phyloP scores from a whole-genome alignment of 257 asterid genomes.

The Plantago ovata region DNA sequence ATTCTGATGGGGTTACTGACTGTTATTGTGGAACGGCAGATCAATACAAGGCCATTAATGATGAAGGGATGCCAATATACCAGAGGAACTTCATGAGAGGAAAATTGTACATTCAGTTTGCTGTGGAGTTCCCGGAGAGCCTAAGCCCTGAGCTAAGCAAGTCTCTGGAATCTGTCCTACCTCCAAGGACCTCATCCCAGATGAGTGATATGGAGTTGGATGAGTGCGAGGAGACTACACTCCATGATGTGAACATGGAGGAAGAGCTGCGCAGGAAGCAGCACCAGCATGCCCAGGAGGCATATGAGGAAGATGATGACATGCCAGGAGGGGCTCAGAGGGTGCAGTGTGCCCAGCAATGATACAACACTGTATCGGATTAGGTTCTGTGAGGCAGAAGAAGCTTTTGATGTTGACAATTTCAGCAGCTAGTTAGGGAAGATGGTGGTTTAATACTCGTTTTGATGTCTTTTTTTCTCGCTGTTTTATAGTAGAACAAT shows the following conservation, averaged over 20 bases:
- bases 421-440: constrained; percentile 16
- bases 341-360: constrained; percentile 65
- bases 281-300: constrained; percentile 46
- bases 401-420: constrained; percentile 1
- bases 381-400: not conserved
- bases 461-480: not conserved
- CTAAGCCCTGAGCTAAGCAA: constrained; percentile 53
- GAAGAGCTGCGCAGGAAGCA: constrained; percentile 48
- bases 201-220: constrained; percentile 39
- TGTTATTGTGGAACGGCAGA: constrained; percentile 27
- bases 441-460: constrained; percentile 14
- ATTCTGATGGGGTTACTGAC: too few relatives aligned
- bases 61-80: constrained; percentile 92
- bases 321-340: constrained; percentile 52
- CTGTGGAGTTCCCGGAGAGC: constrained; percentile 74
- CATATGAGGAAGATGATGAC: constrained; percentile 49
- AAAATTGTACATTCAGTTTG: constrained; percentile 64
- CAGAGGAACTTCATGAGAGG: constrained; percentile 84
- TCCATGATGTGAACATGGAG: constrained; percentile 48
- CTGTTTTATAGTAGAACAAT: constrained; percentile 16
- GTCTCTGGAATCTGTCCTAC: constrained; percentile 50
- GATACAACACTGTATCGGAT: constrained; percentile 6
- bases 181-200: constrained; percentile 27
- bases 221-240: constrained; percentile 50
- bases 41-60: constrained; percentile 78